These are phyloP conservation scores for Blumeriella jaapii DNA, from an alignment of 2,329 filamentous ascomycete species.

Conservation along the genomic window DNA sequence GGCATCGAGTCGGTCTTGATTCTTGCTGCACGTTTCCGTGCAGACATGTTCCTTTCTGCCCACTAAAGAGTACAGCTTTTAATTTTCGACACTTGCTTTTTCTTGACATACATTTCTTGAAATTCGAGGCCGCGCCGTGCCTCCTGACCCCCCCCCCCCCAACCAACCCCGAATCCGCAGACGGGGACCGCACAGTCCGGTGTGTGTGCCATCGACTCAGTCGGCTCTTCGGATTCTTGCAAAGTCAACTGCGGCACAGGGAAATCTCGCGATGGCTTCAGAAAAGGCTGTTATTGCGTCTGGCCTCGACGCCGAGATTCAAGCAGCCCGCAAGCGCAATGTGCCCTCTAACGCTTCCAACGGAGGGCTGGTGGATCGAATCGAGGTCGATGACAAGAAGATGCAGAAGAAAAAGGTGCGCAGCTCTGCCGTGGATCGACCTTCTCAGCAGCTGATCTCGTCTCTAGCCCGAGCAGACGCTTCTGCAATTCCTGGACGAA, in stretches of 20 bases:
- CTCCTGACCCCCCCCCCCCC: too few species aligned
- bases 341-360: constrained; percentile 32
- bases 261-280: constrained; percentile 23
- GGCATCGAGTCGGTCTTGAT: constrained; percentile 5
- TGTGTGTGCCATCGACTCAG: neutral
- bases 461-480: constrained; percentile 36
- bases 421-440: neutral
- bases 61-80: constrained; percentile 22
- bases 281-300: constrained; percentile 45
- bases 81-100: constrained; percentile 15
- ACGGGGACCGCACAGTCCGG: too few species aligned
- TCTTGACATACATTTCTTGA: neutral
- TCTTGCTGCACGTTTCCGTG: constrained; percentile 13
- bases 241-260: neutral
- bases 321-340: constrained; percentile 45
- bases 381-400: constrained; percentile 47
- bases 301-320: constrained; percentile 42
- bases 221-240: neutral
- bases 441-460: constrained; percentile 24
- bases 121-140: too few species aligned
- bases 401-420: constrained; percentile 44
- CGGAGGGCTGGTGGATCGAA: constrained; percentile 27
- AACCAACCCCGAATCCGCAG: too few species aligned
- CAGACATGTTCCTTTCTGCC: constrained; percentile 21
- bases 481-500: constrained; percentile 51